Evolutionary conservation across 371 early-diverging fungal species (phyloP).

Genomic region (Rhizopus stolonifer): DNA sequence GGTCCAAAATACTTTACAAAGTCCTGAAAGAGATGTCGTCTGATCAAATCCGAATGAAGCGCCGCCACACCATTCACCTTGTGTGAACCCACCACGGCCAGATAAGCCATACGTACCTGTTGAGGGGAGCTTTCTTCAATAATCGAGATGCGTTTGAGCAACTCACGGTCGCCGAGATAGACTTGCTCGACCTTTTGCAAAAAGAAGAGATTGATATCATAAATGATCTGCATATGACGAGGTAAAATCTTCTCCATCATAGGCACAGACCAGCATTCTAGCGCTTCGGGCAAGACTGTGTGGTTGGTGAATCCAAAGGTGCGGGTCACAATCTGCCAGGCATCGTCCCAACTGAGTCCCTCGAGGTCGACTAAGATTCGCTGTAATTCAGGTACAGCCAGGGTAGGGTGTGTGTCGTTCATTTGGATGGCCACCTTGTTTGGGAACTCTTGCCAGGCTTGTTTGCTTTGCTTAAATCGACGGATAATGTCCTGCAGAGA

Average conservation of each 20-base stretch:
- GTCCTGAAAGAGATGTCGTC: constrained; percentile 79
- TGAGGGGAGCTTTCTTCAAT: constrained; percentile 89
- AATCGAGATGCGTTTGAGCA: constrained; percentile 83
- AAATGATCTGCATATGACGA: constrained; percentile 92
- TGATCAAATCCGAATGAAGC: constrained; percentile 87
- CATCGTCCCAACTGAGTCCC: constrained; percentile 85
- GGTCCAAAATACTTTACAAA: constrained; percentile 81
- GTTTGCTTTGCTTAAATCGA: constrained; percentile 83
- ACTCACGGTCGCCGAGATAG: constrained; percentile 85
- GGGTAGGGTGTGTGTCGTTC: constrained; percentile 84
- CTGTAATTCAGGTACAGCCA: constrained; percentile 88
- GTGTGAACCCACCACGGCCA: constrained; percentile 76
- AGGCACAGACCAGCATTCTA: constrained; percentile 93
- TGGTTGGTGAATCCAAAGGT: constrained; percentile 96
- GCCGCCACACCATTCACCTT: constrained; percentile 93
- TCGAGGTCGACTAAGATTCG: constrained; percentile 88
- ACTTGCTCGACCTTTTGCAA: constrained; percentile 83
- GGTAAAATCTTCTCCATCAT: constrained; percentile 86
- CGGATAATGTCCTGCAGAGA: constrained; percentile 85
- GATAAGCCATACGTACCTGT: constrained; percentile 83
- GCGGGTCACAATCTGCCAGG: constrained; percentile 86
- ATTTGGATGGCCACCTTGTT: constrained; percentile 91
- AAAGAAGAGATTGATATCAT: constrained; percentile 94
- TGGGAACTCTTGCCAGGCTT: constrained; percentile 84
- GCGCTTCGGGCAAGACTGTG: constrained; percentile 93